These are phyloP conservation scores for Terana coerulea DNA, from an alignment of 768 basidiomycete genomes.

Conservation along the genomic window DNA sequence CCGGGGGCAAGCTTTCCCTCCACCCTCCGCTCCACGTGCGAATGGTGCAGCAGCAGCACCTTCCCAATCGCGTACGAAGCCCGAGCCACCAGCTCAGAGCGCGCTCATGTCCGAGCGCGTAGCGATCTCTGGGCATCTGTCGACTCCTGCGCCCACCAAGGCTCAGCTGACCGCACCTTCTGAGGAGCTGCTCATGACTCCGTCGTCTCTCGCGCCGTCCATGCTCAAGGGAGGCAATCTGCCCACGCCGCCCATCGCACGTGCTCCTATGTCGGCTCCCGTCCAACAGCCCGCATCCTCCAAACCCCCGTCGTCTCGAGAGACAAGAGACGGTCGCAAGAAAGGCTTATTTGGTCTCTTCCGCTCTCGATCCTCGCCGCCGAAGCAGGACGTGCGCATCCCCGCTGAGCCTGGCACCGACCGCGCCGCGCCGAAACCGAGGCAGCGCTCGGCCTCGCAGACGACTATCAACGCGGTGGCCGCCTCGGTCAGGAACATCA, in stretches of 20 bases:
- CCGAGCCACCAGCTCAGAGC: conserved; percentile 26
- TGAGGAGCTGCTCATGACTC: conserved; percentile 56
- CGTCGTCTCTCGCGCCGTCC: conserved; percentile 57
- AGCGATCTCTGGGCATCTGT: conserved; percentile 28
- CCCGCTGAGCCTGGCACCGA: background rate
- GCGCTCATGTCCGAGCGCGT: conserved; percentile 27
- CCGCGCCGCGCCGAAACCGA: conserved; percentile 7
- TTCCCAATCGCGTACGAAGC: conserved; percentile 19
- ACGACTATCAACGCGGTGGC: conserved; percentile 15
- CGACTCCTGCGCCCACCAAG: conserved; percentile 28
- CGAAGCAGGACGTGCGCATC: conserved; percentile 19
- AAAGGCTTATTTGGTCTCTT: conserved; percentile 37
- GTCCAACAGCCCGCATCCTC: conserved; percentile 28
- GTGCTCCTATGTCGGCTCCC: conserved; percentile 7
- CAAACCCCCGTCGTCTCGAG: conserved; percentile 16
- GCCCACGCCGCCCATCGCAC: conserved; percentile 15
- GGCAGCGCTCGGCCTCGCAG: conserved; percentile 14
- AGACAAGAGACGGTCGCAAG: conserved; percentile 32
- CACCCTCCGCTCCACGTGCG: background rate
- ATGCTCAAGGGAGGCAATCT: conserved; percentile 29
- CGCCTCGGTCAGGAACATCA: conserved; percentile 13
- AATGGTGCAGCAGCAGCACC: conserved; percentile 2
- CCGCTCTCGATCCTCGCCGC: conserved; percentile 27
- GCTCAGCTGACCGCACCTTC: conserved; percentile 25
- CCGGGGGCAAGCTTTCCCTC: conserved; percentile 15